phyloP scores from a whole-genome alignment of 2,329 filamentous ascomycete genomes.

The Stagonosporopsis tanaceti region DNA sequence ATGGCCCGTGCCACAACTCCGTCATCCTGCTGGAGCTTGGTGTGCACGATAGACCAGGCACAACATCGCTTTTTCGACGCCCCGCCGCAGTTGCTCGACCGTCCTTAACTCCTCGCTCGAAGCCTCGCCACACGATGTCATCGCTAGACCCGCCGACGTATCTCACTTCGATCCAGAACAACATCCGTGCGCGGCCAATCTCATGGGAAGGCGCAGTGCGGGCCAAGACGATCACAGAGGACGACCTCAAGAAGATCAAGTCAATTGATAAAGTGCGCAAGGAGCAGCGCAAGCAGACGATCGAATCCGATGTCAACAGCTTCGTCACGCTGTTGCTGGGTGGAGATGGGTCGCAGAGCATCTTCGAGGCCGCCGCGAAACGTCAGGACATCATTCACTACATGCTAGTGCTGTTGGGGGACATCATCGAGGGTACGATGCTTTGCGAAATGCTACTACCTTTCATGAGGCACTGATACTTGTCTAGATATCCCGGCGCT shows the following conservation, averaged over 20 bases:
- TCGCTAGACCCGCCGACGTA: slow-evolving; percentile 92
- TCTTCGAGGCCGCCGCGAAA: slow-evolving; percentile 82
- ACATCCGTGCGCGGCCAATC: slow-evolving; percentile 94
- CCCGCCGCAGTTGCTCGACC: slow-evolving; percentile 12
- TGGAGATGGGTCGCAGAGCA: slow-evolving; percentile 68
- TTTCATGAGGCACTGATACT: slow-evolving; percentile 25
- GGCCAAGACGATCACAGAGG: slow-evolving; percentile 90
- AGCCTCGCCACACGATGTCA: slow-evolving; percentile 69
- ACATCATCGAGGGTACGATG: slow-evolving; percentile 80
- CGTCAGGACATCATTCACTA: slow-evolving; percentile 93
- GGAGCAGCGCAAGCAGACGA: slow-evolving; percentile 83
- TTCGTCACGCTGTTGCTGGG: slow-evolving; percentile 86
- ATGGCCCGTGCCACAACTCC: slow-evolving; percentile 19
- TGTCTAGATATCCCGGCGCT: slow-evolving; percentile 77
- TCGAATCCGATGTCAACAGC: slow-evolving; percentile 80
- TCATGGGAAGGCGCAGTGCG: slow-evolving; percentile 97
- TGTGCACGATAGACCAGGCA: slow-evolving; percentile 40
- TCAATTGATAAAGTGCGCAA: slow-evolving; percentile 95
- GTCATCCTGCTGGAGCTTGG: slow-evolving; percentile 34
- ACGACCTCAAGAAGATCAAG: slow-evolving; percentile 93
- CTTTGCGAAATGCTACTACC: neutral
- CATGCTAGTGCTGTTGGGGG: slow-evolving; percentile 85
- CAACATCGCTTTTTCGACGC: slow-evolving; percentile 37
- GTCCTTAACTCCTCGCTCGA: slow-evolving; percentile 7
- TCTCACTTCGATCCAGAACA: slow-evolving; percentile 88